These are phyloP conservation scores for Scheffersomyces cryptocercus DNA, from an alignment of 1,139 yeast species.

Conservation along the genomic window DNA sequence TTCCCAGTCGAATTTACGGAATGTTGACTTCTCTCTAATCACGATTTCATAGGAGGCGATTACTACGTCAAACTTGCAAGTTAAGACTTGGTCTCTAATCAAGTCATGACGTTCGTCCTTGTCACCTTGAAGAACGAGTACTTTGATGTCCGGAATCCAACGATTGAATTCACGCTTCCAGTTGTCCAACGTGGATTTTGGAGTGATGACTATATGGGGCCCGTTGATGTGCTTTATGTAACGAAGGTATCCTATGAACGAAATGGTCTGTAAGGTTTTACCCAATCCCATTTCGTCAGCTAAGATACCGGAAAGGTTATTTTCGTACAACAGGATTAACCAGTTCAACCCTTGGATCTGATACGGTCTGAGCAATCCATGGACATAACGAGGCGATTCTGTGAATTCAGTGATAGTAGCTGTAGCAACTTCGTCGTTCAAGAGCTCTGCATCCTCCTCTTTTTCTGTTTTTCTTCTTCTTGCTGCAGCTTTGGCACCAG, in stretches of 20 bases:
- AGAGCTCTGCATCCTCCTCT: conserved; percentile 69
- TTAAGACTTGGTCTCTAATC: conserved; percentile 50
- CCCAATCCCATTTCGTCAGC: conserved; percentile 99
- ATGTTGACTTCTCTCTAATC: conserved; percentile 65
- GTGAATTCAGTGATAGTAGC: conserved; percentile 54
- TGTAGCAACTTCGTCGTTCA: conserved; percentile 53
- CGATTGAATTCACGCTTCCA: conserved; percentile 76
- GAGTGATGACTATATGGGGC: conserved; percentile 74
- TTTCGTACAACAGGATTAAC: conserved; percentile 81
- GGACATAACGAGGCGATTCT: conserved; percentile 64
- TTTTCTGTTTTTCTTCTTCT: conserved; percentile 63
- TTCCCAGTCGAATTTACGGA: conserved; percentile 70
- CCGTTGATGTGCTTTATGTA: conserved; percentile 62
- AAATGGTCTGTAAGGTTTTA: conserved; percentile 89
- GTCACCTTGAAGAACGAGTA: conserved; percentile 71
- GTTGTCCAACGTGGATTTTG: conserved; percentile 77
- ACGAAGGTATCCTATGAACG: conserved; percentile 73
- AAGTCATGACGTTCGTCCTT: conserved; percentile 61
- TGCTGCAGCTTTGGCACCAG: conserved; percentile 12
- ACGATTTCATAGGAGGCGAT: conserved; percentile 78
- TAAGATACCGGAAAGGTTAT: conserved; percentile 83
- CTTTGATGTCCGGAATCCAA: conserved; percentile 79
- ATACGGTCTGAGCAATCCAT: conserved; percentile 72
- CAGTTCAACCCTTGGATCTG: conserved; percentile 94
- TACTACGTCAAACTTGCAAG: conserved; percentile 71